A percentile compares a stretch with the other conserved stretches of the same genome.
phyloP scores from a whole-genome alignment of 2,329 filamentous ascomycete species.

The Penicillium sp. region DNA sequence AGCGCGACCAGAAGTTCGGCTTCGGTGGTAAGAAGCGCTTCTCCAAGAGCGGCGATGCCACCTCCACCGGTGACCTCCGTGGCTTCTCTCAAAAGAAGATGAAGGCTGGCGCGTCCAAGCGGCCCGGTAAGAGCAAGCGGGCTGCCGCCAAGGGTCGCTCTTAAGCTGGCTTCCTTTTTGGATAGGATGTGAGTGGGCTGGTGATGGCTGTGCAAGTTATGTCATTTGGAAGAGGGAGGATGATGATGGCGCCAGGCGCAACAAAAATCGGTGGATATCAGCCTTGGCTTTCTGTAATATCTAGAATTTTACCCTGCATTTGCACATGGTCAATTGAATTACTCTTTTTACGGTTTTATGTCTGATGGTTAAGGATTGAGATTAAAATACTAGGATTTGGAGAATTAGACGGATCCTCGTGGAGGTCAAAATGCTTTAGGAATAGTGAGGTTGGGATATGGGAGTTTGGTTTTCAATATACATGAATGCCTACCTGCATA shows the following conservation, averaged over 20 bases:
- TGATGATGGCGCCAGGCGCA: constrained; percentile 24
- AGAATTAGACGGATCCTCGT: neutral
- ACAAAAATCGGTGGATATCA: constrained; percentile 24
- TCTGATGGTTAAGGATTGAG: neutral
- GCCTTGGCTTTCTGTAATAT: constrained; percentile 32
- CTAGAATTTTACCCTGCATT: constrained; percentile 31
- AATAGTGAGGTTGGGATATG: neutral
- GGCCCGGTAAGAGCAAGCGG: constrained; percentile 60
- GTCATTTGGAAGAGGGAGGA: constrained; percentile 5
- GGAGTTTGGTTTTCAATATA: neutral
- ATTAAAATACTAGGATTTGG: neutral
- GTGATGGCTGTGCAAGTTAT: constrained; percentile 12
- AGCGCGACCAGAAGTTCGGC: constrained; percentile 94
- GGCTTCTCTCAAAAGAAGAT: constrained; percentile 84
- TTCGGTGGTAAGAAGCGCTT: constrained; percentile 96
- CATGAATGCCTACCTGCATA: constrained; percentile 1
- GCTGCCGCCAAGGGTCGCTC: constrained; percentile 43
- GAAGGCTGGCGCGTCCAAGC: constrained; percentile 65
- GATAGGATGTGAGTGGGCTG: neutral
- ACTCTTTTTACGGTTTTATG: constrained; percentile 12
- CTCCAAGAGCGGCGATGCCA: constrained; percentile 86
- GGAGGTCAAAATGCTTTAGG: neutral
- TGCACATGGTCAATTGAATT: constrained; percentile 28
- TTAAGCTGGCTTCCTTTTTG: constrained; percentile 18
- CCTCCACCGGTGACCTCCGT: constrained; percentile 79